Conservation (phyloP, 2,329 filamentous ascomycete species). For the Orbilia ellipsospora region DNA sequence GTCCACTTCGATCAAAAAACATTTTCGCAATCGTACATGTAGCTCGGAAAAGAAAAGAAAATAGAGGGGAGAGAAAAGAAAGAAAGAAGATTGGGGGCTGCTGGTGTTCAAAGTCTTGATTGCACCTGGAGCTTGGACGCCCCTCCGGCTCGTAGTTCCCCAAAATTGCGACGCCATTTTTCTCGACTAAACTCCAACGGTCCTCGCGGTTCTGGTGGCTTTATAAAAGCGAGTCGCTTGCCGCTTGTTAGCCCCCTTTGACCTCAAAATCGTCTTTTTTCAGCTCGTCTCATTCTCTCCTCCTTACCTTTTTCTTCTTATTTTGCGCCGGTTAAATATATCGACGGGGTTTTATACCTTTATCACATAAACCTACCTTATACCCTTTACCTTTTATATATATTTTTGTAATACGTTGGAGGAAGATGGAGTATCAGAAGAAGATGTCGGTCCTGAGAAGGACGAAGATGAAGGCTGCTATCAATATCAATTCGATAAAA, state of each 20-base stretch:
- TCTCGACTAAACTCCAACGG: constrained; percentile 11
- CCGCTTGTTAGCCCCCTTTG: constrained; percentile 26
- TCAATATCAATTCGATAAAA: constrained; percentile 35
- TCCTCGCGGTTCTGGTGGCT: constrained; percentile 10
- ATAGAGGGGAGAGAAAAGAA: constrained; percentile 16
- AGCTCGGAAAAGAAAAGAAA: constrained; percentile 3
- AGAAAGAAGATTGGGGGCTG: constrained; percentile 19
- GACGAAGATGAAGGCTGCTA: constrained; percentile 28
- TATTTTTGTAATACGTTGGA: background rate
- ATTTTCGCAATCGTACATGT: constrained; percentile 1
- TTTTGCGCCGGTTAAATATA: background rate
- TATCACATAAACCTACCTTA: constrained; percentile 12
- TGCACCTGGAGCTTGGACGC: background rate
- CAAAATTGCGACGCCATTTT: constrained; percentile 12
- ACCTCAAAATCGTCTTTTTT: constrained; percentile 1
- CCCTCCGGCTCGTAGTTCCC: constrained; percentile 17
- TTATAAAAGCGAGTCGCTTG: constrained; percentile 36
- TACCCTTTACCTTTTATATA: constrained; percentile 9
- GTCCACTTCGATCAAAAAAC: constrained; percentile 24
- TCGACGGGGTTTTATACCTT: background rate
- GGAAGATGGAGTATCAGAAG: constrained; percentile 38
- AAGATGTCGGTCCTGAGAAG: constrained; percentile 43
- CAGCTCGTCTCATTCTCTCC: background rate
- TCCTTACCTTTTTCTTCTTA: background rate
- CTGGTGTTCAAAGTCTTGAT: too few relatives aligned